Base-by-base conservation (phyloP, 352 stramenopile genomes). In the Pythium grandisporangium region DNA sequence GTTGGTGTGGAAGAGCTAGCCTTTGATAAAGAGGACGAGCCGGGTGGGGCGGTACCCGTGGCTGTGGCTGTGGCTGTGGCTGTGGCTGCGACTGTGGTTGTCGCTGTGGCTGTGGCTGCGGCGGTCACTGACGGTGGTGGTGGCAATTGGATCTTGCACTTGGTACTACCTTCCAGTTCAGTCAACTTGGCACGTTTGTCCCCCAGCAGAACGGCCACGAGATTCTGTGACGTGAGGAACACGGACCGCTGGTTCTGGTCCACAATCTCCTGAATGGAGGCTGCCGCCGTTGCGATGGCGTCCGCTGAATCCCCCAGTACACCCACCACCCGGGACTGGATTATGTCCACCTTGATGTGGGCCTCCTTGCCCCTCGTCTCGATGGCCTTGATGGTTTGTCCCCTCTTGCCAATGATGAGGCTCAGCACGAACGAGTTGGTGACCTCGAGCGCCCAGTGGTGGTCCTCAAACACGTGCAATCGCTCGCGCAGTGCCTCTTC, bases 361-460 rank as follows among this genome's bases (percentile, higher is more conserved):
- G 43, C 55, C 10, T 66, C 64, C 30, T 69, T 65, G 37, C 64
- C 62, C 42, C 70, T 66, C 2, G 53, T 56, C 33, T 88, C 77
- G 25, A 90, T 72, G 38, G 81, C 49, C 46, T 87, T 85, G 55
- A 90, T 90, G 42, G 74, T 84, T 38, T 53, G 55, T 7, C 77
- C 77, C 42, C 87, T 90, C 53, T 87, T 87, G 43, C 77, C 77
- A 37, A 90, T 87, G 32, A 90, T 84, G 19, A 86, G 55, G 39
- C 77, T 90, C 32, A 90, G 48, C 22, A 81, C 26, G 35, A 76
- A 66, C 29, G 65, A 56, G 39, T 90, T 73, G 4, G 51, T 33
- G 25, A 87, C 63, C 34, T 87, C 65, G 24, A 63, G 58, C 3
- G 84, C 42, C 66, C 71, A 85, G 45, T 83, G 66, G 39, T 68